phyloP scores from a whole-genome alignment of 371 early-diverging fungal genomes.

The Mucor plumbeus region DNA sequence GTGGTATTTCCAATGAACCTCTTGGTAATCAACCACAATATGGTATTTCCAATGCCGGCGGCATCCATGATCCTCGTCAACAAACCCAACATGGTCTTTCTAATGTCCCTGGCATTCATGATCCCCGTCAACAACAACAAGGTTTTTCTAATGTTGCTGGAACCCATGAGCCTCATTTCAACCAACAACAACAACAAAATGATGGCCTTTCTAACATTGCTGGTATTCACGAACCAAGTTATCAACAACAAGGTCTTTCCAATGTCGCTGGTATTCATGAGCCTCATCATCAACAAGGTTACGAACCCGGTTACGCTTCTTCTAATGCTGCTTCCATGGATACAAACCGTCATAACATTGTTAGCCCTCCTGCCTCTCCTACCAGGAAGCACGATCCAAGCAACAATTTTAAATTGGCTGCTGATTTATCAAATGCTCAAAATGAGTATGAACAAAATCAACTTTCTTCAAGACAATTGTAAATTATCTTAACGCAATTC shows the following conservation, averaged over 20 bases:
- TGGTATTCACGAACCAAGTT: neutral
- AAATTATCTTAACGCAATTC: neutral
- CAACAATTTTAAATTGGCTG: conserved; percentile 18
- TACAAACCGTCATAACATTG: conserved; percentile 9
- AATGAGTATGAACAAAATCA: neutral
- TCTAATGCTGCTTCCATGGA: neutral
- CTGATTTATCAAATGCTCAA: conserved; percentile 17
- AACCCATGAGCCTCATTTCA: neutral
- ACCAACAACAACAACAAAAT: neutral
- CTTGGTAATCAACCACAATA: neutral
- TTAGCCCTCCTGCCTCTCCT: conserved; percentile 25
- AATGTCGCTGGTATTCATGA: neutral
- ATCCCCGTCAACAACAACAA: neutral
- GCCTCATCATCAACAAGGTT: neutral
- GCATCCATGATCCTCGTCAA: neutral
- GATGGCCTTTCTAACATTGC: neutral
- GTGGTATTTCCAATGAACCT: too few relatives aligned
- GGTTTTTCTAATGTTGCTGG: neutral
- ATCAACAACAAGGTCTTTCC: neutral
- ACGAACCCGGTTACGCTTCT: neutral
- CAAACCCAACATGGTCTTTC: neutral
- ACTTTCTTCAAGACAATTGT: conserved; percentile 1
- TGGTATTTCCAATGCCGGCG: neutral
- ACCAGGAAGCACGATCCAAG: conserved; percentile 3
- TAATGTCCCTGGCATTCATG: neutral